phyloP scores from a whole-genome alignment of 164 flowering plant species.

The Annona cherimola region DNA sequence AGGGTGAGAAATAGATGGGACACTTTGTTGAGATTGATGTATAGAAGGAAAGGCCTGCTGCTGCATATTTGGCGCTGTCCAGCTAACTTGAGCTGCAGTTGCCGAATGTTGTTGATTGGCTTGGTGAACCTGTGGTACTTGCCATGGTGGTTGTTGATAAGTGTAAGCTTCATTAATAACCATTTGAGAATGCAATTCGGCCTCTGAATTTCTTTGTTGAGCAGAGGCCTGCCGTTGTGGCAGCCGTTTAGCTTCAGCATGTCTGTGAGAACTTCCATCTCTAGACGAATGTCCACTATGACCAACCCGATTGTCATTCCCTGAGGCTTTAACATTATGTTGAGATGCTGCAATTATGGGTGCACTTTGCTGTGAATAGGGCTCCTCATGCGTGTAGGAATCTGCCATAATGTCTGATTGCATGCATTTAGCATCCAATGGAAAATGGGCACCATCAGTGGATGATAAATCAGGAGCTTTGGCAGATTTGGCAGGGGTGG shows the following conservation, averaged over 20 bases:
- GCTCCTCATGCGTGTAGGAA: not conserved
- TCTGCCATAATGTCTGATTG: slow-evolving; percentile 15
- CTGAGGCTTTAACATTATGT: slow-evolving; percentile 8
- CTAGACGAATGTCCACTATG: slow-evolving; percentile 15
- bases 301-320: slow-evolving; percentile 22
- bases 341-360: slow-evolving; percentile 8
- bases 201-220: slow-evolving; percentile 15
- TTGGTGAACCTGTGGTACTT: slow-evolving; percentile 25
- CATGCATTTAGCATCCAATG: slow-evolving; percentile 7
- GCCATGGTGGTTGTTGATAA: slow-evolving; percentile 17
- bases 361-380: slow-evolving; percentile 9
- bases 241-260: slow-evolving; percentile 26
- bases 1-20: slow-evolving; percentile 31
- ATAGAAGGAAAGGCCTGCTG: slow-evolving; percentile 28
- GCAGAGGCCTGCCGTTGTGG: slow-evolving; percentile 28
- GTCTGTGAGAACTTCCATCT: slow-evolving; percentile 21
- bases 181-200: slow-evolving; percentile 25
- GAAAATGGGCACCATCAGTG: not conserved
- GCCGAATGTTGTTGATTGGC: slow-evolving; percentile 21
- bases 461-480: slow-evolving; percentile 1
- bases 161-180: slow-evolving; percentile 21
- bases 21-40: slow-evolving; percentile 25
- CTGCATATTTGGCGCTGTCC: slow-evolving; percentile 36
- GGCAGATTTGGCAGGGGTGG: slow-evolving; percentile 19
- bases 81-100: slow-evolving; percentile 24